Base-by-base conservation (phyloP, 495 filamentous ascomycete genomes). In the Aspergillus ellipticus region DNA sequence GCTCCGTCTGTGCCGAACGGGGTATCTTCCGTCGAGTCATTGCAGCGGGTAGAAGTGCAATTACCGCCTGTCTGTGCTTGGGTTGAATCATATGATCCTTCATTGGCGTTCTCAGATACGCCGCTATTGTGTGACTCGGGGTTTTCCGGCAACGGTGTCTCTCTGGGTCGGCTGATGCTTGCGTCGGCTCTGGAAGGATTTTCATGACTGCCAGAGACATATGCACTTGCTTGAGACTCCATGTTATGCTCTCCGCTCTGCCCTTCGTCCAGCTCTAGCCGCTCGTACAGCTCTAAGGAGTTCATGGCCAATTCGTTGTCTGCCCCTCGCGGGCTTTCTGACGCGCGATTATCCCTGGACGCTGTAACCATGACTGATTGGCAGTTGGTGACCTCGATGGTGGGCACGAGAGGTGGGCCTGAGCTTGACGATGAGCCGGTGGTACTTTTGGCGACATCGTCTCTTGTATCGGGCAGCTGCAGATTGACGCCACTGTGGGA, bases 231-330 rank as follows among this genome's bases (percentile, higher is more conserved):
- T 28, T 28, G 3, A 28, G 24, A 28, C 7, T 28, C 24, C 24
- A 8, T 19, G n/a, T 6, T 22, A 24, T 28, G 13, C 3, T 48
- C 45, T 29, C 22, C 13, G 16, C 22, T 28, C 2, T 48, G 22
- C 4, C 24, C 19, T 6, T 48, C 45, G 6, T 28, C 16, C 10
- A n/a, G 10, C 6, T 17, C 24, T 21, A 48, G 28, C n/a, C 49
- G 49, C 9, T 51, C 49, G 21, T 8, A 51, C 49, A 51, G 15
- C 13, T 37, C 20, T 16, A 51, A 22, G 15, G 49, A n/a, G 6
- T 51, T 29, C 49, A 51, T 39, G 29, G 49, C 29, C 1, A 51
- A 39, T 13, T 51, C 29, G n/a, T 19, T 20, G 29, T 41, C 49
- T 35, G 22, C 17, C 0, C 37, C 33, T n/a, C 19, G 29, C n/a